Base-by-base conservation (phyloP, 495 filamentous ascomycete species). In the Annulohypoxylon stygium region DNA sequence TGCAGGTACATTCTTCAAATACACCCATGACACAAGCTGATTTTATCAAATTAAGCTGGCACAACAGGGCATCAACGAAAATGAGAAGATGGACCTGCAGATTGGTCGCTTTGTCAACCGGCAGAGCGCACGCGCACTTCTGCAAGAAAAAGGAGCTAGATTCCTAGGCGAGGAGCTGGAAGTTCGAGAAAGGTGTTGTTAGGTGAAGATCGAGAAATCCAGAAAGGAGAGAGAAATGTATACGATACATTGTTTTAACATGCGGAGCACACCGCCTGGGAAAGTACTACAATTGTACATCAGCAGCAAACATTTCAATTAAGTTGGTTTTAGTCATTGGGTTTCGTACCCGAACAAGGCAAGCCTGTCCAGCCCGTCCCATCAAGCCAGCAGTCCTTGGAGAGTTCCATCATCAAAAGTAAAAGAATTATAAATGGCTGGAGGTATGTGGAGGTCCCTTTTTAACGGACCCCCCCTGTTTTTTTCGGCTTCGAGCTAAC, bases 131-230 rank as follows among this genome's bases (percentile, higher is more conserved):
- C 69, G 10, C 57, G 59, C 59, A 26, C 48, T 70, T 71, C 72
- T 75, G 72, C 72, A 75, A 53, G 72, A 65, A 60, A 71, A 75
- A 75, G 64, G 72, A 68, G 70, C 63, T 59, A 67, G 25, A 26
- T 25, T 51, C 48, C 10, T 18, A 58, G 45, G 48, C 30, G 9
- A 26, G 48, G 48, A 51, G 9, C 9, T 51, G 48, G 48, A 25
- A 8, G 48, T 51, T 51, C 20, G 48, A 51, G 20, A 20, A 51
- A 20, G 23, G 48, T 25, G 25, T 20, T 12, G 25, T 51, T 18
- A 26, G 39, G 39, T 66, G 53, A 58, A 25, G 39, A 59, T 2
- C 23, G 47, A 36, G 33, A 57, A 34, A 37, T 2, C 23, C 36
- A 36, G 33, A 57, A 34, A 57, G 53, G 25, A 20, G 33, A 34